phyloP scores from a whole-genome alignment of 805 yeast species.

The Starmerella potacharoeniae region DNA sequence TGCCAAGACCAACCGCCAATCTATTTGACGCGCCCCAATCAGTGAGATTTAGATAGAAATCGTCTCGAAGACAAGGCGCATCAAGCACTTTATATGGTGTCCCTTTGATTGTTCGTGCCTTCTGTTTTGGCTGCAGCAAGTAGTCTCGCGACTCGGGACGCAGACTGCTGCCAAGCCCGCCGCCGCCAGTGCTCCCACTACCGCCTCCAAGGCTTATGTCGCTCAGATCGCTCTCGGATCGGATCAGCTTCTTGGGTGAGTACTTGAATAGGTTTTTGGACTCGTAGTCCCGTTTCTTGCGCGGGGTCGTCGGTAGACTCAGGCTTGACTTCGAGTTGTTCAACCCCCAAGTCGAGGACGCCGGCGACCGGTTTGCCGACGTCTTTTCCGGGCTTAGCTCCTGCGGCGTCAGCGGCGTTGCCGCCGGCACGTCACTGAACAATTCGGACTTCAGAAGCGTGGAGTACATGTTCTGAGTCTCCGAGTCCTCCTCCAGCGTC shows the following conservation, averaged over 20 bases:
- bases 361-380: neutral
- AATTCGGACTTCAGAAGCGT: constrained; percentile 78
- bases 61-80: constrained; percentile 92
- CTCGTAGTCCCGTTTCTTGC: constrained; percentile 17
- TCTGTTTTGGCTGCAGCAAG: constrained; percentile 70
- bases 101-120: constrained; percentile 63
- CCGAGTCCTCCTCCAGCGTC: constrained; percentile 42
- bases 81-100: constrained; percentile 88
- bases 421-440: constrained; percentile 43
- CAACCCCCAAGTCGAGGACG: neutral
- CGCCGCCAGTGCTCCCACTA: constrained; percentile 40
- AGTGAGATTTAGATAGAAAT: constrained; percentile 78
- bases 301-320: constrained; percentile 21
- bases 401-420: constrained; percentile 5
- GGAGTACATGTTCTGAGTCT: constrained; percentile 73
- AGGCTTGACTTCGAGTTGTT: constrained; percentile 8
- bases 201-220: constrained; percentile 16
- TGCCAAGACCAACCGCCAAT: constrained; percentile 81
- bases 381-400: constrained; percentile 1
- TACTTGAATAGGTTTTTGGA: constrained; percentile 35
- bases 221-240: constrained; percentile 16
- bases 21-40: constrained; percentile 93
- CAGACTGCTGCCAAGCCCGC: constrained; percentile 56
- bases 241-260: constrained; percentile 12
- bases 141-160: constrained; percentile 76